phyloP scores from a whole-genome alignment of 1,139 yeast genomes.

The Saccharomyces hybrid region DNA sequence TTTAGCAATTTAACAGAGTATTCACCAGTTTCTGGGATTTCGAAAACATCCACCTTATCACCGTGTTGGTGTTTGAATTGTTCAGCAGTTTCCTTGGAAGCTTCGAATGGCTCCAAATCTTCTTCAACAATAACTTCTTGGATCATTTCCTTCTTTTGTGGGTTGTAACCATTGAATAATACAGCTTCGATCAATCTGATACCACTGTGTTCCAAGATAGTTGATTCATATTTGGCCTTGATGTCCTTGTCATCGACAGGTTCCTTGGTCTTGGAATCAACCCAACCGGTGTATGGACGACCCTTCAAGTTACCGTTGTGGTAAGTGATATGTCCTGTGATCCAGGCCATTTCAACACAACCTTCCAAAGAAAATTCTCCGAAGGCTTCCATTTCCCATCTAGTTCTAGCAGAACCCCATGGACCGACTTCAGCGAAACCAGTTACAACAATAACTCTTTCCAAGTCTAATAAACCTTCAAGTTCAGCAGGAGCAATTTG shows the following conservation, averaged over 20 bases:
- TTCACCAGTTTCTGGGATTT: conserved; percentile 84
- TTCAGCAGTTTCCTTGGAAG: conserved; percentile 91
- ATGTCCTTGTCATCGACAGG: conserved; percentile 94
- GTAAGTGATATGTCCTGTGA: conserved; percentile 62
- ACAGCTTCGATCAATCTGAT: conserved; percentile 95
- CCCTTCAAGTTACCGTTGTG: conserved; percentile 92
- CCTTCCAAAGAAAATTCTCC: conserved; percentile 98
- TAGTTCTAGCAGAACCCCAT: conserved; percentile 98
- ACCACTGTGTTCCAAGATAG: conserved; percentile 89
- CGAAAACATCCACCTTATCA: conserved; percentile 86
- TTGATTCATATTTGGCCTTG: conserved; percentile 82
- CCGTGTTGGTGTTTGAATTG: conserved; percentile 93
- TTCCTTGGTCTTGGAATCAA: conserved; percentile 84
- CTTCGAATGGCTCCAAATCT: conserved; percentile 91
- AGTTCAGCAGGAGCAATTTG: conserved; percentile 59
- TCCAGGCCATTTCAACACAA: conserved; percentile 99
- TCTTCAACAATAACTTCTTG: conserved; percentile 96
- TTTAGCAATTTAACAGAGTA: conserved; percentile 81
- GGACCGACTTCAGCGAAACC: conserved; percentile 99
- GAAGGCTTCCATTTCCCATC: conserved; percentile 98
- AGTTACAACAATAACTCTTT: conserved; percentile 85
- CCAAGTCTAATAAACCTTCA: conserved; percentile 89
- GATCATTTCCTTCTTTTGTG: conserved; percentile 81
- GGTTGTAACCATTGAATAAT: conserved; percentile 87
- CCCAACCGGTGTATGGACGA: conserved; percentile 87